Evolutionary conservation across 2,329 filamentous ascomycete genomes (phyloP).

Genomic region (Pseudocercospora eumusae): DNA sequence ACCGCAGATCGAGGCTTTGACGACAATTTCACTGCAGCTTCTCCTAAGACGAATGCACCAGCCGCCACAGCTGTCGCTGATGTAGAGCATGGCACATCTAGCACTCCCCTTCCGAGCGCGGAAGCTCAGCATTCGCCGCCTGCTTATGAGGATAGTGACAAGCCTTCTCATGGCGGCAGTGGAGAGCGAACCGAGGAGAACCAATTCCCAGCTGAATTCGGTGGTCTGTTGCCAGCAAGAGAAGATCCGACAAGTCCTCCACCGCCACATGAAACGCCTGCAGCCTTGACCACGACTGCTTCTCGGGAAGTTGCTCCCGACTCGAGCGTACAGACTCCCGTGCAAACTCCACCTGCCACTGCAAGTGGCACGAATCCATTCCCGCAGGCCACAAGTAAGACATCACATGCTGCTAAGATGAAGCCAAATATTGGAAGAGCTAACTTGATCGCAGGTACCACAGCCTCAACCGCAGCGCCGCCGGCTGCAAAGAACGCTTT

Average conservation of each 20-base stretch:
- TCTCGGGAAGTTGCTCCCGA: conserved; percentile 20
- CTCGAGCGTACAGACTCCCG: conserved; percentile 14
- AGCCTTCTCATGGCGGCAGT: conserved; percentile 40
- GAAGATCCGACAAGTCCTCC: conserved; percentile 50
- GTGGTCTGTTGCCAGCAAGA: conserved; percentile 57
- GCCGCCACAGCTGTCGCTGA: conserved; percentile 5
- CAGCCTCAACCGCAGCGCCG: conserved; percentile 8
- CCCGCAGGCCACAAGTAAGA: conserved; percentile 4
- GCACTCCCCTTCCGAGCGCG: conserved; percentile 51
- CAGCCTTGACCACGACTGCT: conserved; percentile 19
- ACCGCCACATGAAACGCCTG: conserved; percentile 13
- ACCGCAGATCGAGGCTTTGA: conserved; percentile 72
- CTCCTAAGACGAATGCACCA: conserved; percentile 36
- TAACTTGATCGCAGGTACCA: not conserved
- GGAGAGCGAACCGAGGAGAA: conserved; percentile 34
- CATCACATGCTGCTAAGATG: too few species aligned
- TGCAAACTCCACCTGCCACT: conserved; percentile 20
- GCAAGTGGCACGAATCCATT: conserved; percentile 16
- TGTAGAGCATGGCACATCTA: conserved; percentile 9
- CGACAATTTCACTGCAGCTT: conserved; percentile 80
- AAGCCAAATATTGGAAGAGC: not conserved
- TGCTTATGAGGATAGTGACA: conserved; percentile 52
- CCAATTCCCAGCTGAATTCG: conserved; percentile 57
- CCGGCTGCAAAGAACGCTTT: conserved; percentile 58
- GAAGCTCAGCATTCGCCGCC: conserved; percentile 62